Evolutionary conservation across 2,329 filamentous ascomycete genomes (phyloP), one percentile per base, ranked within the genome.

Genomic region (Tricladium varicosporioides): DNA sequence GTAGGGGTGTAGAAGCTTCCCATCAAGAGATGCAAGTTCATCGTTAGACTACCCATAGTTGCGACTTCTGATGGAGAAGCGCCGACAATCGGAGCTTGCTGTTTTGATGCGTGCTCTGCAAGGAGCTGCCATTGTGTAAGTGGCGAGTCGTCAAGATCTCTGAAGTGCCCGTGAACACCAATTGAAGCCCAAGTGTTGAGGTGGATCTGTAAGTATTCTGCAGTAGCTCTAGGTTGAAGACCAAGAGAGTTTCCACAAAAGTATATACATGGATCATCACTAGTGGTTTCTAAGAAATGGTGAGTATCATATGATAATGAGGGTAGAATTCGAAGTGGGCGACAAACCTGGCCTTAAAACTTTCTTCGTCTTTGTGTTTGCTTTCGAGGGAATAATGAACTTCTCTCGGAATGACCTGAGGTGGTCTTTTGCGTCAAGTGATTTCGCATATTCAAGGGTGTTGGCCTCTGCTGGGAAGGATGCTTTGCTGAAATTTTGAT

Each of bases 161-260:
- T 81, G 72, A 95, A 96, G 75, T 96, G 92, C 0, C 92, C 92
- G 43, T 88, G 86, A 18, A 96, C 92, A 15, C 88, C 92, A 63
- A 94, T 88, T 0, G 85, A 87, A 0, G 87, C 87, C 92, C 92
- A 96, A 2, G 90, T 91, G 60, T 88, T 82, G 1, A 96, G 80
- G 64, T 95, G 91, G 5, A 84, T 81, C 47, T 86, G 77, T 60
- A 96, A 75, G 60, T 90, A 86, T 14, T 80, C 75, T 15, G 81
- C 78, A 0, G 87, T 85, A 13, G 81, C 81, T 60, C 82, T 84
- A 46, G 92, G 91, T 71, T 96, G 92, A 3, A 93, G 82, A 40
- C 92, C 92, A 1, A 96, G 81, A 0, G 91, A 96, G 75, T 96
- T 96, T 56, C 92, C 92, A 63, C 91, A 93, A 61, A 97, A 85